Percentiles rank a stretch among this genome's conserved stretches.
These are phyloP conservation scores for Trapa incisa DNA, from an alignment of 345 rosid species.

Conservation along the genomic window DNA sequence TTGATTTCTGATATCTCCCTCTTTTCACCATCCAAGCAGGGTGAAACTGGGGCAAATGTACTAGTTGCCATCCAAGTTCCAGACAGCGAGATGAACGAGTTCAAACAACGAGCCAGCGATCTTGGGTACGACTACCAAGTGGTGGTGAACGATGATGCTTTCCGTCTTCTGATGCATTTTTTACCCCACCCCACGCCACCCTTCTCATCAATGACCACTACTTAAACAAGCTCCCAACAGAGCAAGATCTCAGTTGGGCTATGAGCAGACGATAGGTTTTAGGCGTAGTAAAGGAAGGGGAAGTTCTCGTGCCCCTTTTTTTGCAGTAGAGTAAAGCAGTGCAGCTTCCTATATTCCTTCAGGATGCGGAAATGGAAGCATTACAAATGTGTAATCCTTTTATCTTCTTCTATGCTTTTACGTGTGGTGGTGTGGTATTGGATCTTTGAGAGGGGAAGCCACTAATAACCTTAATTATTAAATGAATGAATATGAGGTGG, in stretches of 20 bases:
- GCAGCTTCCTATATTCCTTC: not conserved
- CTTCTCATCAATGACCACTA: not conserved
- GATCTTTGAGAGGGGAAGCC: no score
- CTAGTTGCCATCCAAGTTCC: conserved; percentile 74
- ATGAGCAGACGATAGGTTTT: not conserved
- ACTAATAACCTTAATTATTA: no score
- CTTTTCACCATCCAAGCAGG: conserved; percentile 31
- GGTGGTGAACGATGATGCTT: conserved; percentile 49
- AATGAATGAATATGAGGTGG: no score
- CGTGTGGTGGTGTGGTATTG: no score
- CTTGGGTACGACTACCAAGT: conserved; percentile 61
- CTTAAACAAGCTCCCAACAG: not conserved
- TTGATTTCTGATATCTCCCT: not conserved
- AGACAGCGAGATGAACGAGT: conserved; percentile 46
- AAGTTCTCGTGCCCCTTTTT: not conserved
- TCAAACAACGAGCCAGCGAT: conserved; percentile 33
- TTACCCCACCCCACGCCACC: not conserved
- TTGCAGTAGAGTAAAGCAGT: not conserved
- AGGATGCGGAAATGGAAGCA: no score
- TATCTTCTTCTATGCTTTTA: no score
- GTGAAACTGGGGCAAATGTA: conserved; percentile 87
- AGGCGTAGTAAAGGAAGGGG: not conserved
- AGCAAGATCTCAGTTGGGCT: not conserved
- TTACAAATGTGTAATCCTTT: no score
- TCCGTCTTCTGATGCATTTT: conserved; percentile 65